Evolutionary conservation across 352 stramenopile genomes (phyloP), one percentile per base, ranked within the genome.

Genomic region (Pythium phragmiticola): DNA sequence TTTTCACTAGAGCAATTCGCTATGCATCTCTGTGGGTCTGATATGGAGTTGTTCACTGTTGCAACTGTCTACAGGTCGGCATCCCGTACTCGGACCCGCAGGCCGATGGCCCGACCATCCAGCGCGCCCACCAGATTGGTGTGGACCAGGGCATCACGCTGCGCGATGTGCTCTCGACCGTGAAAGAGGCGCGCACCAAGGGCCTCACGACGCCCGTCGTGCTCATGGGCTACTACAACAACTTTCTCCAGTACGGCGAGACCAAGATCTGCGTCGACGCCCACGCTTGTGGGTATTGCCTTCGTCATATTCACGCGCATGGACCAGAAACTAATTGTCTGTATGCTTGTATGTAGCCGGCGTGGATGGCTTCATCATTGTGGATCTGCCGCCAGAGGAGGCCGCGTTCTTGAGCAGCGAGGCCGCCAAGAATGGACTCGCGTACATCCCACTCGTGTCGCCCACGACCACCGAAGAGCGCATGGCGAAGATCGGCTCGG

Each of bases 161-260:
- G 54, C 68, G 72, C 46, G 80, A 98, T 56, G 98, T 97, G 65
- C 80, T 99, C 19, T 80, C 76, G 17, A 98, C 97, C 33, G 95
- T 98, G 33, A 92, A 87, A 57, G 78, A 94, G 62, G 92, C 94
- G 28, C 90, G 97, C 39, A 61, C 57, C 17, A 86, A 92, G 75
- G 97, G 97, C 14, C 82, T 99, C 12, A 95, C 77, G 12, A 86
- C 96, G 34, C 97, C 97, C 17, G 90, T 99, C 34, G 94, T 99
- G 63, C 90, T 99, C 49, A 99, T 99, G 97, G 97, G 97, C 46
- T 95, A 99, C 84, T 98, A 98, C 84, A 99, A 99, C 82, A 98
- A 98, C 57, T 97, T 99, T 64, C 72, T 98, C 59, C 93, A 98
- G 73, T 99, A 98, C 72, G 97, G 96, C 13, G 84, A 98, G 57